These are phyloP conservation scores for Ophiostoma ips DNA, from an alignment of 2,329 filamentous ascomycete species.

Conservation along the genomic window DNA sequence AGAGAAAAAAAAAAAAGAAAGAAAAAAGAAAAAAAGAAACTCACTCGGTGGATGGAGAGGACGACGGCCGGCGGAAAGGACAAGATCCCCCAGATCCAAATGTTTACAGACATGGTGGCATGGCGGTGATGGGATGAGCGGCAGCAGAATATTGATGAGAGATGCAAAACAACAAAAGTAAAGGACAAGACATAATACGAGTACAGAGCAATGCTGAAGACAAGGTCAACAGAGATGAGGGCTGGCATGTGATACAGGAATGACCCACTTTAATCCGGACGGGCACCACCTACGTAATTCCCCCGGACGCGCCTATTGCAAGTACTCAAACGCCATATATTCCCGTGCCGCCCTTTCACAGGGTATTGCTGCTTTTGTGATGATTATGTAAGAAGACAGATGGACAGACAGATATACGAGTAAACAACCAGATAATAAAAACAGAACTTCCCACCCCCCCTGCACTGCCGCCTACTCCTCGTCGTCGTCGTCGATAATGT, in stretches of 20 bases:
- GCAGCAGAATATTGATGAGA: neutral
- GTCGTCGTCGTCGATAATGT: constrained; percentile 48
- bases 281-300: neutral
- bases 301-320: neutral
- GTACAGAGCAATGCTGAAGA: neutral
- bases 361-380: neutral
- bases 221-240: neutral
- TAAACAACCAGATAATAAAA: neutral
- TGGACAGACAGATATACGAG: neutral
- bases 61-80: constrained; percentile 10
- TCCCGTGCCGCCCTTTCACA: neutral
- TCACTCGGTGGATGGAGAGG: constrained; percentile 4
- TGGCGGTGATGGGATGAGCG: neutral
- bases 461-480: constrained; percentile 21
- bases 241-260: neutral
- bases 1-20: constrained; percentile 1
- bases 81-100: constrained; percentile 10
- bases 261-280: neutral
- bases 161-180: neutral
- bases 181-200: neutral
- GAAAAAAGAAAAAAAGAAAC: neutral
- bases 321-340: neutral
- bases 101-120: constrained; percentile 8
- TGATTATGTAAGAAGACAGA: neutral
- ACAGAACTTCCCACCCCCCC: neutral